Conservation (phyloP, 257 asterid genomes). For the Jasminum sambac region DNA sequence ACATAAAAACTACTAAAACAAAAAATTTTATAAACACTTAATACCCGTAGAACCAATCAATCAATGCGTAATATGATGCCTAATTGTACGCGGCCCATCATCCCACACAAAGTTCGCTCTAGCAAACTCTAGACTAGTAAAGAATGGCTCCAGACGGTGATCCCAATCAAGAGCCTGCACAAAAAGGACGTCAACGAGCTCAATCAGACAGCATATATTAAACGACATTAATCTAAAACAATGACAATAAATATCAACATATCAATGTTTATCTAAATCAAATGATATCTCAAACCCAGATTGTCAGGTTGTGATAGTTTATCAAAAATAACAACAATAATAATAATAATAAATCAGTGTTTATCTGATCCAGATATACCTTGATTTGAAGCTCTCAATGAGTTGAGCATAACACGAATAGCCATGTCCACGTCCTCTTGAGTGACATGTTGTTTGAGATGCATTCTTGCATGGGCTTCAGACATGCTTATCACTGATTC, state of each 20-base stretch:
- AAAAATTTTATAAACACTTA: too few relatives aligned
- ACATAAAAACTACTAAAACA: too few relatives aligned
- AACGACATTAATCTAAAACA: not conserved
- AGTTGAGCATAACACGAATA: conserved; percentile 65
- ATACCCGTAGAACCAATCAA: too few relatives aligned
- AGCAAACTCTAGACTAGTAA: conserved; percentile 38
- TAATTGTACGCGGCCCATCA: not conserved
- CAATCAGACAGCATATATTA: not conserved
- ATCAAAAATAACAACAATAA: too few relatives aligned
- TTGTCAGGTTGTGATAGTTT: too few relatives aligned
- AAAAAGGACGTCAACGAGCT: not conserved
- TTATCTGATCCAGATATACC: too few relatives aligned
- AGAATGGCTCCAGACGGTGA: conserved; percentile 75
- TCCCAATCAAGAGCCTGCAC: conserved; percentile 85
- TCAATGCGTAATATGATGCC: not conserved
- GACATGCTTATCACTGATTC: conserved; percentile 99
- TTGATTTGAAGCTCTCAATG: too few relatives aligned
- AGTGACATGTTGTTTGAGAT: conserved; percentile 89
- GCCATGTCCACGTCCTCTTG: conserved; percentile 99
- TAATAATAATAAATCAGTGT: too few relatives aligned
- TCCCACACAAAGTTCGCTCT: not conserved
- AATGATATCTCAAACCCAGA: too few relatives aligned
- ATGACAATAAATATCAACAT: not conserved
- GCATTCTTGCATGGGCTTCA: conserved; percentile 98
- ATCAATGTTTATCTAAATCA: not conserved